Base-by-base conservation (phyloP, 2,329 filamentous ascomycete genomes). In the Cercospora beticola region DNA sequence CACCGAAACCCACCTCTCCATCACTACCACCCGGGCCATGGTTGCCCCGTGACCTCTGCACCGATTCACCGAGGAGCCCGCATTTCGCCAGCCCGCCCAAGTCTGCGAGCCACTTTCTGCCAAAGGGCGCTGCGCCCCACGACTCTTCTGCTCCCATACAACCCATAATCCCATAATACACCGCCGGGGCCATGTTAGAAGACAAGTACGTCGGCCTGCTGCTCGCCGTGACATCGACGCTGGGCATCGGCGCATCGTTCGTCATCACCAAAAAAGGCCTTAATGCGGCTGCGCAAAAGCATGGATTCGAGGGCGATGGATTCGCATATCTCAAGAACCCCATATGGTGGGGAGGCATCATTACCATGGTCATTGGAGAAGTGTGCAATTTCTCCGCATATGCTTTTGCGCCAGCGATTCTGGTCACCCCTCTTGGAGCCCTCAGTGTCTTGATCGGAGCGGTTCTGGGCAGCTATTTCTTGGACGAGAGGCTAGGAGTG, bases 241-340 rank as follows among this genome's bases (percentile, higher is more conserved):
- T 92, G 78, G 90, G 90, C 72, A 93, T 93, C 82, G 91, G 90
- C 91, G 86, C 76, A 85, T 80, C 75, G 64, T 99, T 99, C 81
- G 94, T 99, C 74, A 97, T 99, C 77, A 99, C 96, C 59, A 99
- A 99, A 84, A 98, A 97, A 87, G 94, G 94, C 73, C 86, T 99
- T 74, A 93, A 94, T 80, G 92, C 97, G 81, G 92, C 93, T 72
- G 92, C 92, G 78, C 90, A 97, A 81, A 88, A 89, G 76, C 94
- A 97, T 83, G 96, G 95, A 59, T 99, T 98, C 78, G 93, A 97
- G 79, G 95, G 96, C 75, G 95, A 98, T 76, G 95, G 95, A 67
- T 99, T 92, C 80, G 90, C 93, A 78, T 99, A 99, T 81, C 82
- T 99, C 67, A 92, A 90, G 79, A 98, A 92, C 79, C 94, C 94